phyloP scores from a whole-genome alignment of 495 filamentous ascomycete species.

The Glutinoglossum americanum region DNA sequence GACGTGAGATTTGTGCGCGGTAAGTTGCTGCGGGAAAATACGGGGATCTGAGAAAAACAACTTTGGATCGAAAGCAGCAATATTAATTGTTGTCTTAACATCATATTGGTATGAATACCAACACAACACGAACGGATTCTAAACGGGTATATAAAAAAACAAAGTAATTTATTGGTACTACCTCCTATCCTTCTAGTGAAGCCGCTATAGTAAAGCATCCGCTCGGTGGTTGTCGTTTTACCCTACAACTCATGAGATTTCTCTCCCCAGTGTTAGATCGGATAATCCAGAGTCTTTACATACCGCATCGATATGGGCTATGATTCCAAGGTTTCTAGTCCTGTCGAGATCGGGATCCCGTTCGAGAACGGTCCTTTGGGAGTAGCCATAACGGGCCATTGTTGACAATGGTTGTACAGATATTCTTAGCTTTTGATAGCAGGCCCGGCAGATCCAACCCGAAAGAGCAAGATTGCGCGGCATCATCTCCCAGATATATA shows the following conservation, averaged over 20 bases:
- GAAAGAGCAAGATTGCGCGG: not conserved
- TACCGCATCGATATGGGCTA: conserved; percentile 95
- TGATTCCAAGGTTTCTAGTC: conserved; percentile 94
- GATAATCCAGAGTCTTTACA: conserved; percentile 10
- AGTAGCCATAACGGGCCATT: not conserved
- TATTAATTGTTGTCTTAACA: not conserved
- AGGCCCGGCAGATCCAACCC: conserved; percentile 1
- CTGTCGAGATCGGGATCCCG: conserved; percentile 19
- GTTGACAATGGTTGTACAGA: not conserved
- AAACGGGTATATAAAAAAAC: not conserved
- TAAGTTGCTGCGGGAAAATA: not conserved
- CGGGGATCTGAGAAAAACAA: not conserved
- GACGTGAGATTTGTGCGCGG: not conserved
- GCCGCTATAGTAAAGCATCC: conserved; percentile 96
- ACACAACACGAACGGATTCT: not conserved
- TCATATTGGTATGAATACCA: not conserved
- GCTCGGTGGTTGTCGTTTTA: conserved; percentile 97
- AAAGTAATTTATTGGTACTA: conserved; percentile 13
- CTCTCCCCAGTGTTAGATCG: conserved; percentile 2
- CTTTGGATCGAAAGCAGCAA: not conserved
- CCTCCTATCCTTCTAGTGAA: conserved; percentile 69
- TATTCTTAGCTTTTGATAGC: not conserved
- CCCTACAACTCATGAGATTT: conserved; percentile 29
- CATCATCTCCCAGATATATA: not conserved
- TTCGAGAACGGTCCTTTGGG: not conserved